These are phyloP conservation scores for Vaccinium macrocarpon DNA, from an alignment of 148 eudicot genomes.

Conservation along the genomic window DNA sequence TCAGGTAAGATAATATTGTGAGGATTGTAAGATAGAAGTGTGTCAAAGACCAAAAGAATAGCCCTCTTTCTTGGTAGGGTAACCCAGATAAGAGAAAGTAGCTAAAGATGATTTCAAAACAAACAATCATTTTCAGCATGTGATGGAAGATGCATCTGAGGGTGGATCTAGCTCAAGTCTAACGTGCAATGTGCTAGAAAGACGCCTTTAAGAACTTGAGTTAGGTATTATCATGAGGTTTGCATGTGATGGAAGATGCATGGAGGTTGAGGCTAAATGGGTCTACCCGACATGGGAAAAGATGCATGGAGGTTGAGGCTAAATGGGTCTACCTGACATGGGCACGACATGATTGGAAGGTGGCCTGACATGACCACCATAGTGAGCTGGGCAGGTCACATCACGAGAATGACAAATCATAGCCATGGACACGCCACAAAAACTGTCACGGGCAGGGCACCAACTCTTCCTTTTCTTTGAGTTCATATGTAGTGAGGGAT, in stretches of 20 bases:
- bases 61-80: background rate
- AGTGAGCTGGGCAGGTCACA: background rate
- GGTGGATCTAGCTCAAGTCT: background rate
- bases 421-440: background rate
- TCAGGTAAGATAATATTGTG: background rate
- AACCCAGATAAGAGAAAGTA: background rate
- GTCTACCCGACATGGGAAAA: background rate
- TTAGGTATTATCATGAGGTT: background rate
- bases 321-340: background rate
- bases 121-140: background rate
- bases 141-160: background rate
- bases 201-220: background rate
- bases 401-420: background rate
- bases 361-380: background rate
- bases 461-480: too few relatives aligned
- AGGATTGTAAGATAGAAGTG: background rate
- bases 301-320: background rate
- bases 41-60: background rate
- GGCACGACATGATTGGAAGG: background rate
- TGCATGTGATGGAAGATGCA: background rate
- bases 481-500: too few relatives aligned
- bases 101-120: background rate
- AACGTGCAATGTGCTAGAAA: background rate
- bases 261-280: background rate
- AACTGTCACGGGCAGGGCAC: background rate